Conservation (phyloP, 164 flowering plant genomes). For the Nymphaea colorata region DNA sequence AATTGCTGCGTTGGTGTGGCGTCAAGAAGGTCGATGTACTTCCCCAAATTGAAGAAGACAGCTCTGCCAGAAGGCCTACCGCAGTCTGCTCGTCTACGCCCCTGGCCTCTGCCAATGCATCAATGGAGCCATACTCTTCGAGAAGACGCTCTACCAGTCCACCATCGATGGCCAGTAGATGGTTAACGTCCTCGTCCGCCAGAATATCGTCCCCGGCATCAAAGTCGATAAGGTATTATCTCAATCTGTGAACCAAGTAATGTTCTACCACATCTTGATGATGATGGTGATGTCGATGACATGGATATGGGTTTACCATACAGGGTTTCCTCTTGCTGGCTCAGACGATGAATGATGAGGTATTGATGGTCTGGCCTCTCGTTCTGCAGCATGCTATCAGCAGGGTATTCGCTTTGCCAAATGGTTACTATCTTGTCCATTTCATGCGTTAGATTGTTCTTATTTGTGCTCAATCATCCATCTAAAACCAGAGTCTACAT, state of each 20-base stretch:
- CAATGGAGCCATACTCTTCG: slow-evolving; percentile 6
- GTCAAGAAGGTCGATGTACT: no score
- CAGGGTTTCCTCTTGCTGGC: slow-evolving; percentile 84
- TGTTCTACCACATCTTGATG: neutral
- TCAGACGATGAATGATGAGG: slow-evolving; percentile 37
- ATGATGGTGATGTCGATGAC: neutral
- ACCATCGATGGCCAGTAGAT: slow-evolving; percentile 12
- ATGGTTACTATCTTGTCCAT: slow-evolving; percentile 2
- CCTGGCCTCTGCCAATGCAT: slow-evolving; percentile 9
- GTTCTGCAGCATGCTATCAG: slow-evolving; percentile 12
- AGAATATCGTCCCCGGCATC: slow-evolving; percentile 13
- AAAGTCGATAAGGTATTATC: slow-evolving; percentile 13
- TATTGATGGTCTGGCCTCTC: slow-evolving; percentile 12
- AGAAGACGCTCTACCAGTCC: slow-evolving; percentile 9
- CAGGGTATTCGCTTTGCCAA: slow-evolving; percentile 13
- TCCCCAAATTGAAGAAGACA: no score
- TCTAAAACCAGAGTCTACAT: no score
- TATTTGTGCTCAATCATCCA: no score
- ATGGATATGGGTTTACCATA: neutral
- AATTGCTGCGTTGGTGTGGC: no score
- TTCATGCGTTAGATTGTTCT: no score
- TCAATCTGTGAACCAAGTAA: neutral
- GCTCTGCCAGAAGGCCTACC: slow-evolving; percentile 4
- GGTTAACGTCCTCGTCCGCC: slow-evolving; percentile 8
- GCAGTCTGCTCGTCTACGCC: slow-evolving; percentile 8